A percentile compares a stretch with the other conserved stretches of the same genome.
phyloP scores from a whole-genome alignment of 495 filamentous ascomycete species.

The Podospora pseudocomata region DNA sequence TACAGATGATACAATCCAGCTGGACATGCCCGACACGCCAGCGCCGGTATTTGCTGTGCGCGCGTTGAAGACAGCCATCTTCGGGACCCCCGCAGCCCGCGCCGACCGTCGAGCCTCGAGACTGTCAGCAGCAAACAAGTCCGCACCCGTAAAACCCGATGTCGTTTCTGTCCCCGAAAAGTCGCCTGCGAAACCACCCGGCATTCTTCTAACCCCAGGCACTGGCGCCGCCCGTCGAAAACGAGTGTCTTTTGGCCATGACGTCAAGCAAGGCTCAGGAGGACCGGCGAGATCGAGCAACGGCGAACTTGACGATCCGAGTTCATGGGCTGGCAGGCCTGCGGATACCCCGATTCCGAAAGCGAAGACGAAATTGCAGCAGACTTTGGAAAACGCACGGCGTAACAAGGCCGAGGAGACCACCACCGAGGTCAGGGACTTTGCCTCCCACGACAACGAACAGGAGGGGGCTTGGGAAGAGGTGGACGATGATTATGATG shows the following conservation, averaged over 20 bases:
- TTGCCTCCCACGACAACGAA: slow-evolving; percentile 27
- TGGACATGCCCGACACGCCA: slow-evolving; percentile 82
- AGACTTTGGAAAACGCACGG: slow-evolving; percentile 47
- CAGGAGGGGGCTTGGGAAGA: slow-evolving; percentile 44
- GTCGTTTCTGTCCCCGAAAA: slow-evolving; percentile 21
- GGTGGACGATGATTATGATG: slow-evolving; percentile 28
- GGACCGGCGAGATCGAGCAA: slow-evolving; percentile 37
- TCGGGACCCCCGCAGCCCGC: slow-evolving; percentile 66
- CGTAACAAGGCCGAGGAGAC: slow-evolving; percentile 26
- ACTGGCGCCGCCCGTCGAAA: slow-evolving; percentile 74
- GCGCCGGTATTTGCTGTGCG: slow-evolving; percentile 91
- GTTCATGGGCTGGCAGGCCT: slow-evolving; percentile 50
- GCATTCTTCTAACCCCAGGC: slow-evolving; percentile 86
- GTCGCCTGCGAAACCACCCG: slow-evolving; percentile 44
- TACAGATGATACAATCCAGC: slow-evolving; percentile 44
- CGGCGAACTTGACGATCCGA: slow-evolving; percentile 52
- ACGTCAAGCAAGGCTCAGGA: slow-evolving; percentile 46
- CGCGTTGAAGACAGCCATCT: slow-evolving; percentile 85
- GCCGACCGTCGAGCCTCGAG: slow-evolving; percentile 29
- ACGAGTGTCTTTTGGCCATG: slow-evolving; percentile 79
- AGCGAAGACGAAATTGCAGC: slow-evolving; percentile 53
- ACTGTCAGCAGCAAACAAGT: slow-evolving; percentile 16
- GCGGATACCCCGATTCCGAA: slow-evolving; percentile 23
- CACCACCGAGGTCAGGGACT: slow-evolving; percentile 20
- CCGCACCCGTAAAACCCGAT: not conserved